Evolutionary conservation across 306 rosid genomes (phyloP), one percentile per base, ranked within the genome.

Genomic region (Betula pendula): DNA sequence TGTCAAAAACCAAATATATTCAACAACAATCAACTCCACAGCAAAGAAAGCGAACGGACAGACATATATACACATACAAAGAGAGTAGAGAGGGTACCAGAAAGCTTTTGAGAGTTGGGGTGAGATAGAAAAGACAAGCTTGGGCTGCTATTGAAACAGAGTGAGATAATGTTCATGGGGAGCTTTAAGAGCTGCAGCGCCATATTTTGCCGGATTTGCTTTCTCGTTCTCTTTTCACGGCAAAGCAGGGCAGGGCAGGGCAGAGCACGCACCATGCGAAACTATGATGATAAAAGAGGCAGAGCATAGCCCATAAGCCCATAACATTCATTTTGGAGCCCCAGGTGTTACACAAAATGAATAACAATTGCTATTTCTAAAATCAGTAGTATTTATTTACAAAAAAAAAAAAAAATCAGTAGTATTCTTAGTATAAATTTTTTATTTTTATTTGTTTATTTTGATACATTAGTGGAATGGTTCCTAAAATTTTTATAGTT

Each of bases 181-280:
- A 79, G 68, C 81, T 86, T 91, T 51, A 89, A 84, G 56, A 83
- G 82, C 52, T 83, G 93, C 11, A 75, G 69, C 44, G 89, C 90
- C 89, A 86, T 87, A 73, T 70, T 77, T 24, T 49, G 51, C 53
- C 56, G 24, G 40, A 38, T 33, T 35, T 9, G 40, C 27, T 65
- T 3, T 19, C 47, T n/a, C 8, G 38, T 4, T 35, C 44, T 16
- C 22, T 62, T 33, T 16, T 17, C 47, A 15, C 48, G 25, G 25
- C 25, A 17, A 22, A 29, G 17, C 40, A 25, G 63, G 63, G 16
- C 22, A 45, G 20, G 6, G 25, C 66, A 25, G 66, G 17, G 25
- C 25, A 16, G 8, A 6, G 42, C 42, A 38, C 42, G 0, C 4
- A 8, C 47, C 1, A 5, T 29, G n/a, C 19, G 11, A 59, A 27